Conservation (phyloP, 108 stramenopile species). For the Cyclotella cryptica region DNA sequence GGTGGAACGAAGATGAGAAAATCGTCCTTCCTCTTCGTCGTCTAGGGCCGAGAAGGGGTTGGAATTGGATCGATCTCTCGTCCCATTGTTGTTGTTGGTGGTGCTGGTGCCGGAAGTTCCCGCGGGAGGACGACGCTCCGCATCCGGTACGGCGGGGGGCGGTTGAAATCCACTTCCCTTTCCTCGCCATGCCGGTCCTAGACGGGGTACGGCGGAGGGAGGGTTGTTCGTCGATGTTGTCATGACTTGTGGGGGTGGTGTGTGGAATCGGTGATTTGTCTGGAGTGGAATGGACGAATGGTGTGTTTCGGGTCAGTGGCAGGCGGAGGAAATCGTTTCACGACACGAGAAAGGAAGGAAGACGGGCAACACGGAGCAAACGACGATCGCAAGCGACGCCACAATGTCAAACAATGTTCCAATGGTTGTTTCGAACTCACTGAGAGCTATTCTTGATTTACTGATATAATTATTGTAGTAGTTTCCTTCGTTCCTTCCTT, state of each 20-base stretch:
- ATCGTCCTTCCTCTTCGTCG: constrained; percentile 25
- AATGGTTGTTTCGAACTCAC: too few relatives aligned
- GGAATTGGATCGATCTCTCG: constrained; percentile 7
- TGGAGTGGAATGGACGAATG: neutral
- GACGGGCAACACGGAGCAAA: too few relatives aligned
- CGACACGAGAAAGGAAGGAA: too few relatives aligned
- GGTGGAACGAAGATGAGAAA: constrained; percentile 6
- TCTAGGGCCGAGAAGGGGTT: constrained; percentile 48
- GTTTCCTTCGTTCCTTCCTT: too few relatives aligned
- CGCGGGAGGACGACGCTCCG: constrained; percentile 4
- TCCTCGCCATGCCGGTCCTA: constrained; percentile 39
- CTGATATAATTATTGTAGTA: too few relatives aligned
- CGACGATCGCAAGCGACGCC: too few relatives aligned
- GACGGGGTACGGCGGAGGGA: constrained; percentile 29
- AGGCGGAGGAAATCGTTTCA: too few relatives aligned
- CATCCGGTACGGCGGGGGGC: constrained; percentile 70
- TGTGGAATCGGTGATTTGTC: neutral
- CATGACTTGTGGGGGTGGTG: neutral
- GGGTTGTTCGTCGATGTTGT: constrained; percentile 6
- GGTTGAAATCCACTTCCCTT: constrained; percentile 74
- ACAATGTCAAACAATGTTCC: too few relatives aligned
- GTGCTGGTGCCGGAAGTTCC: constrained; percentile 8
- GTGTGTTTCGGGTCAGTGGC: too few relatives aligned
- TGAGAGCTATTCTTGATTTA: too few relatives aligned
- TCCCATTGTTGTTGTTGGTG: neutral